These are phyloP conservation scores for Candida freyschussii DNA, from an alignment of 1,139 yeast species.

Conservation along the genomic window DNA sequence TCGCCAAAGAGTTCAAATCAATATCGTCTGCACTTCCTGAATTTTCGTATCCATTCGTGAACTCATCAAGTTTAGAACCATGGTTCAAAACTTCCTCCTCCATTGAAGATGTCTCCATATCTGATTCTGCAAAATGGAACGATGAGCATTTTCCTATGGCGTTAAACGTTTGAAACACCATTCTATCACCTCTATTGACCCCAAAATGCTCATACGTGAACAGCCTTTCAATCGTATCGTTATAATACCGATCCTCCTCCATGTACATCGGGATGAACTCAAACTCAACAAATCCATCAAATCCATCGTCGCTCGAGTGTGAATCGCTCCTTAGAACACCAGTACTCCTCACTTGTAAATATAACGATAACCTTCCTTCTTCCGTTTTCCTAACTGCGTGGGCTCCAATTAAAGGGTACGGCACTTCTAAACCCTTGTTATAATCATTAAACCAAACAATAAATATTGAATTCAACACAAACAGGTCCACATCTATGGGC, in stretches of 20 bases:
- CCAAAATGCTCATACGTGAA: conserved; percentile 36
- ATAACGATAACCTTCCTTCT: conserved; percentile 13
- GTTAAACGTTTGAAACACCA: conserved; percentile 28
- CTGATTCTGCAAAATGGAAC: conserved; percentile 6
- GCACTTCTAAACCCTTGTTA: conserved; percentile 32
- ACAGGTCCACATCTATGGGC: conserved; percentile 30
- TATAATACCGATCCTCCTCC: conserved; percentile 32
- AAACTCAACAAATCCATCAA: conserved; percentile 27
- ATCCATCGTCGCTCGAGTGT: conserved; percentile 5
- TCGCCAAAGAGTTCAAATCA: conserved; percentile 9
- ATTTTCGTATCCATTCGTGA: conserved; percentile 16
- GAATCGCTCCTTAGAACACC: conserved; percentile 18
- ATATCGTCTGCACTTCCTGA: conserved; percentile 23
- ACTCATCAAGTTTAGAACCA: conserved; percentile 4
- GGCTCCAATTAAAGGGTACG: conserved; percentile 29
- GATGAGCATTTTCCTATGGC: conserved; percentile 22
- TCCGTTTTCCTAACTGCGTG: conserved; percentile 28
- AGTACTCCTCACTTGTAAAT: conserved; percentile 16
- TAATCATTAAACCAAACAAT: conserved; percentile 33
- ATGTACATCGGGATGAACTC: conserved; percentile 30
- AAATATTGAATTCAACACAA: conserved; percentile 31
- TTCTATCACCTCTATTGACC: conserved; percentile 32
- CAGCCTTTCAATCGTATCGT: conserved; percentile 30
- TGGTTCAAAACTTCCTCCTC: conserved; percentile 1
- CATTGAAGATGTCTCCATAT: conserved; percentile 1